Evolutionary conservation across 2,329 filamentous ascomycete species (phyloP), one percentile per base, ranked within the genome.

Genomic region (Colletotrichum sp.): DNA sequence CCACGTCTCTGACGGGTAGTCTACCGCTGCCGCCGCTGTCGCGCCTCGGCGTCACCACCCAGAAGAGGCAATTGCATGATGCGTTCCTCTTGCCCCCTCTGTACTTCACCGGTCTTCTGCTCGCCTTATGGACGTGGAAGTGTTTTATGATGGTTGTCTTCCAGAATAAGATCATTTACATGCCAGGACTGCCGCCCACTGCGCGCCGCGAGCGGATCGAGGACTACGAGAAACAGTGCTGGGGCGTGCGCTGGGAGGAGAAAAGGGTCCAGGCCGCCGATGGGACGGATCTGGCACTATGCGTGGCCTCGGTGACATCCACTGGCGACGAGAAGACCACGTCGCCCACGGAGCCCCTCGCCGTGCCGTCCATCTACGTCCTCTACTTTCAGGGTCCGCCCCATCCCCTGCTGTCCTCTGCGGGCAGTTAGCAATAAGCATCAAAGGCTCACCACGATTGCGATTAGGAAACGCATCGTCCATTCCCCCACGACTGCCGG

Each of bases 111-210:
- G 92, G 93, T 2, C 87, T 96, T 44, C 87, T 95, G 6, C 80
- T 94, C 21, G 89, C 89, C 5, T 86, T 96, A 16, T 96, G 90
- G 89, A 86, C 85, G 3, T 92, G 90, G 88, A 92, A 93, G 81
- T 95, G 94, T 81, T 83, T 92, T 69, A 94, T 95, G 92, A 91
- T 96, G 85, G 88, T 96, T 32, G 79, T 94, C 6, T 94, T 96
- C 81, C 95, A 96, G 84, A 95, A 96, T 81, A 93, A 93, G 81
- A 95, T 96, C 81, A 94, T 96, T 75, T 96, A 96, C 84, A 95
- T 95, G 87, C 93, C 94, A 0, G 93, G 93, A 62, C 85, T 96
- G 67, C 94, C 94, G 21, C 94, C 94, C 4, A 93, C 93, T 80
- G 89, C 94, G 0, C 89, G 94, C 18, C 88, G 89, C 28, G 93